Evolutionary conservation across 2,329 filamentous ascomycete genomes (phyloP).

Genomic region (Fusarium subglutinans): DNA sequence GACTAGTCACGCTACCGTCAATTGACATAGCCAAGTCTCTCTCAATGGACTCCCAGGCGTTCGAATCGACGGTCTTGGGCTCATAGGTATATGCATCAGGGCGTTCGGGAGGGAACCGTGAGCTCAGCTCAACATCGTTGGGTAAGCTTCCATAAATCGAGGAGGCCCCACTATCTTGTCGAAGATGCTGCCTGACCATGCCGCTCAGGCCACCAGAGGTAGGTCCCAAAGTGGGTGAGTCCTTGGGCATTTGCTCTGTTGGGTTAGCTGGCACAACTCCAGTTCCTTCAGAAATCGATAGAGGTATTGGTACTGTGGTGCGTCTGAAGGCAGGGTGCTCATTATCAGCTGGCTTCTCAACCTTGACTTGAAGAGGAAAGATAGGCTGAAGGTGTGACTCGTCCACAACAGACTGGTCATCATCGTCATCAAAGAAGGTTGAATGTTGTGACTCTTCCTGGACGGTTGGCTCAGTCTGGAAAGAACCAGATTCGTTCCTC

Average conservation of each 20-base stretch:
- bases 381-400: conserved; percentile 9
- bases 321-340: conserved; percentile 65
- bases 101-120: conserved; percentile 49
- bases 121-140: conserved; percentile 45
- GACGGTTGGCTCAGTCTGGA: conserved; percentile 44
- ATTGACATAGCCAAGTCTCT: conserved; percentile 41
- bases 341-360: conserved; percentile 61
- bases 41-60: conserved; percentile 57
- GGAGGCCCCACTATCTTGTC: conserved; percentile 82
- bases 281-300: conserved; percentile 45
- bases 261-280: background rate
- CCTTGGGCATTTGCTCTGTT: conserved; percentile 47
- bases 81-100: conserved; percentile 37
- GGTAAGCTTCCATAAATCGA: conserved; percentile 72
- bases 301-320: conserved; percentile 55
- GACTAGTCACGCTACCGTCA: conserved; percentile 35
- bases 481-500: conserved; percentile 42
- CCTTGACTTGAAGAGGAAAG: conserved; percentile 49
- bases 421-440: conserved; percentile 58
- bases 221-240: conserved; percentile 84
- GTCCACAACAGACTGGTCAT: conserved; percentile 45
- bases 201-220: conserved; percentile 73
- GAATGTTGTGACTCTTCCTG: conserved; percentile 47
- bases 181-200: conserved; percentile 84
- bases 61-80: conserved; percentile 47